phyloP scores from a whole-genome alignment of 306 rosid species.

The Quercus bicolor region DNA sequence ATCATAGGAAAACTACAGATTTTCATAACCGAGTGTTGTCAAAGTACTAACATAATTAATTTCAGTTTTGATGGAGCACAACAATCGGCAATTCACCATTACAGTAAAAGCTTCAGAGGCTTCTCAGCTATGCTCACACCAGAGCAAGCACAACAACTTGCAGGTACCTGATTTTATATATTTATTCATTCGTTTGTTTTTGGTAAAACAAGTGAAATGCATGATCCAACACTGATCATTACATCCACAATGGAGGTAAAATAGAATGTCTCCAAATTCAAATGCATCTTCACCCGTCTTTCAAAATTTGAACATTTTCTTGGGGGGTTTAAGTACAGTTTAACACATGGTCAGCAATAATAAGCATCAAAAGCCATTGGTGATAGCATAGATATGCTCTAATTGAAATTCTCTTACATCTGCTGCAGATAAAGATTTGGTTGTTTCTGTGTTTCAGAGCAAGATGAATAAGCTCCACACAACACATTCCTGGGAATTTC shows the following conservation, averaged over 20 bases:
- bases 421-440: slow-evolving; percentile 44
- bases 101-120: slow-evolving; percentile 62
- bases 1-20: too few relatives aligned
- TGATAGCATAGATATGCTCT: neutral
- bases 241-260: neutral
- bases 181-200: neutral
- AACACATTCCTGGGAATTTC: slow-evolving; percentile 72
- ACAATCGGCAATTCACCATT: slow-evolving; percentile 48
- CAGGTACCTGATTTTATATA: slow-evolving; percentile 32
- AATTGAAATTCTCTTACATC: slow-evolving; percentile 6
- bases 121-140: slow-evolving; percentile 68
- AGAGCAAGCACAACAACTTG: slow-evolving; percentile 52
- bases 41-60: neutral
- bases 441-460: slow-evolving; percentile 65
- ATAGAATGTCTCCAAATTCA: neutral
- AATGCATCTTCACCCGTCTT: neutral
- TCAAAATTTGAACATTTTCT: neutral
- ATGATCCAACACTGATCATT: neutral
- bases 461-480: slow-evolving; percentile 52
- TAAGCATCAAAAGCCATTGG: too few relatives aligned
- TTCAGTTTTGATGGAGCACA: slow-evolving; percentile 43
- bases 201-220: neutral
- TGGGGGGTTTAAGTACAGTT: neutral
- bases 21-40: neutral
- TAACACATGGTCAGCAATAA: neutral